Conservation (phyloP, 352 stramenopile species). For the Chrysophaeum taylorii region DNA sequence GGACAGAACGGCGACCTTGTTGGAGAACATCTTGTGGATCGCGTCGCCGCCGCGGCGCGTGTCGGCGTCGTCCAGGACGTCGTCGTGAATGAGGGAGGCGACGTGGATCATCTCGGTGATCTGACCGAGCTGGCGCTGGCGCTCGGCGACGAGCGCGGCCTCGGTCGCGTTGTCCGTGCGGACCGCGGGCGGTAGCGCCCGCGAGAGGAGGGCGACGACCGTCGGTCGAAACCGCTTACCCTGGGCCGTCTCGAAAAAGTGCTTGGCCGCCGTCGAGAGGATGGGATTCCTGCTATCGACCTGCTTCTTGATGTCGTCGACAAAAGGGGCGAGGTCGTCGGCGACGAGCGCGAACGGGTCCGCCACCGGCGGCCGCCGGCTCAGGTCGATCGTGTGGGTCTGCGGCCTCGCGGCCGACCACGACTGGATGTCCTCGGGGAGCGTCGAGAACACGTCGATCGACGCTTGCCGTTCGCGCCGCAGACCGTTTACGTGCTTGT, state of each 20-base stretch:
- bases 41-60: constrained; percentile 88
- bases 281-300: constrained; percentile 92
- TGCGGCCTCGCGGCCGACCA: too few relatives aligned
- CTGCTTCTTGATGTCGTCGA: constrained; percentile 89
- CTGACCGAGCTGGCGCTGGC: constrained; percentile 64
- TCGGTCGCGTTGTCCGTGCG: constrained; percentile 27
- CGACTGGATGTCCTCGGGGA: too few relatives aligned
- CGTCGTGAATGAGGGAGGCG: constrained; percentile 95
- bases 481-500: too few relatives aligned
- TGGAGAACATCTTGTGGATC: constrained; percentile 97
- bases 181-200: constrained; percentile 70
- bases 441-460: too few relatives aligned
- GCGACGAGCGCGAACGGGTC: constrained; percentile 46
- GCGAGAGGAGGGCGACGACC: constrained; percentile 88
- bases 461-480: too few relatives aligned
- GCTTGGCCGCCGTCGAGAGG: constrained; percentile 86
- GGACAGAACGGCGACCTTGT: constrained; percentile 94
- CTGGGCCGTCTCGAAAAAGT: constrained; percentile 89
- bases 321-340: constrained; percentile 82
- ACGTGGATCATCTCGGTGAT: constrained; percentile 99
- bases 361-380: not conserved
- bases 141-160: constrained; percentile 17
- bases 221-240: constrained; percentile 96
- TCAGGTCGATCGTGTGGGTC: not conserved
- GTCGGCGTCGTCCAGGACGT: constrained; percentile 97